Evolutionary conservation across 305 asterid species (phyloP), one percentile per base, ranked within the genome.

Genomic region (Rubia balearica): DNA sequence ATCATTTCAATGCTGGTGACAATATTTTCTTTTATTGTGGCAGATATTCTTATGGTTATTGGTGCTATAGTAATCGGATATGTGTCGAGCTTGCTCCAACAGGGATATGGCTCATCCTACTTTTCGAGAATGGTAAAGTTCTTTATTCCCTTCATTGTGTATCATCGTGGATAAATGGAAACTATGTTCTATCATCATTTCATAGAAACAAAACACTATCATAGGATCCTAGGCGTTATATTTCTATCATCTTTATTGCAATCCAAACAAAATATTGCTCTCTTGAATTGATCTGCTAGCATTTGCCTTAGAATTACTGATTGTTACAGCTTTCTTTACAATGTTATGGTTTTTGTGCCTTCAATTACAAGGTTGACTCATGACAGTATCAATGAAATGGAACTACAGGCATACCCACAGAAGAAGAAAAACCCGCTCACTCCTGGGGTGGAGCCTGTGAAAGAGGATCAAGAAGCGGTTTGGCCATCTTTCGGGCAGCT

Each of bases 401-500:
- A 76, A 75, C 75, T 72, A 13, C 81, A 77, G 19, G 87, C 85
- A 68, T 85, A 80, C 73, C 72, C 81, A 24, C 65, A 68, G 70
- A 82, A 75, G 75, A 83, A 86, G 77, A 85, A 81, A 79, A 79
- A 71, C 68, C 84, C 85, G 1, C 38, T 14, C 49, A 24, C 80
- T 61, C 87, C 88, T 11, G 59, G 75, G 42, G 82, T 71, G 30
- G 81, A 75, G 71, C 70, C 82, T 19, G 73, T 68, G 65, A 88
- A 87, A 79, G 92, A 85, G 14, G 96, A 86, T 69, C 83, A 83
- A 22, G 95, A 77, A 84, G 87, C 90, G 38, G 91, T 85, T 24
- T 91, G 97, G 96, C 96, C 97, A 8, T 91, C 96, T 36, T 88
- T 94, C 10, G 93, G 93, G 60, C 97, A 91, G 83, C 86, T 94